A percentile compares a stretch with the other conserved stretches of the same genome.
Conservation (phyloP, 2,329 filamentous ascomycete species). For the Neurospora crassa region DNA sequence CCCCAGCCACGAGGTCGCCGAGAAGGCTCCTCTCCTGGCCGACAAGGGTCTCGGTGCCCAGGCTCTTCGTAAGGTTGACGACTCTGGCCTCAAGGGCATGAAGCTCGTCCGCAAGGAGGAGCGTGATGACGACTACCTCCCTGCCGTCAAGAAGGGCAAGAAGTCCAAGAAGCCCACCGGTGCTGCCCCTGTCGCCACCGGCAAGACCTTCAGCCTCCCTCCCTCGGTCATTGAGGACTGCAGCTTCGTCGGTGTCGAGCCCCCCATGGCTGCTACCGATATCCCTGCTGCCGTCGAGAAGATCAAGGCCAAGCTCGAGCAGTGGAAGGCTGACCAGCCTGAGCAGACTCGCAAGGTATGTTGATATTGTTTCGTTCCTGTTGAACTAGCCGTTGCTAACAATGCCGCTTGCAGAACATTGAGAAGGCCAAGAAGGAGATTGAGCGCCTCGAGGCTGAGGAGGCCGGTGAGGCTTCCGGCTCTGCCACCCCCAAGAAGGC, state of each 20-base stretch:
- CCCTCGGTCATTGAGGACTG: slow-evolving; percentile 90
- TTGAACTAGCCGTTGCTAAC: slow-evolving; percentile 4
- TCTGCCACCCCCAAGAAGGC: slow-evolving; percentile 37
- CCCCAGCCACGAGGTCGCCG: slow-evolving; percentile 54
- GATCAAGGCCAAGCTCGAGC: slow-evolving; percentile 80
- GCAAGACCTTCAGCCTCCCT: slow-evolving; percentile 68
- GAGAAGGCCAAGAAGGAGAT: slow-evolving; percentile 96
- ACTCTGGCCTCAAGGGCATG: slow-evolving; percentile 74
- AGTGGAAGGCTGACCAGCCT: slow-evolving; percentile 88
- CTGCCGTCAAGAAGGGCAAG: slow-evolving; percentile 75
- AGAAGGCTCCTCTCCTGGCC: slow-evolving; percentile 55
- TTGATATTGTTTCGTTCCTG: slow-evolving; percentile 11
- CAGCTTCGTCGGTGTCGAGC: slow-evolving; percentile 71
- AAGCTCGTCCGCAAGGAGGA: slow-evolving; percentile 79
- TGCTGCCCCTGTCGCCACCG: slow-evolving; percentile 34
- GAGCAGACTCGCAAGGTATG: slow-evolving; percentile 83
- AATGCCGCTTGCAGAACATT: slow-evolving; percentile 59
- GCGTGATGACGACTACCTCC: slow-evolving; percentile 77
- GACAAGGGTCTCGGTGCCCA: slow-evolving; percentile 69
- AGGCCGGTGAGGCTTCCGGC: slow-evolving; percentile 34
- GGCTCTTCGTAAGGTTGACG: slow-evolving; percentile 75
- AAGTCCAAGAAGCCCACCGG: slow-evolving; percentile 68
- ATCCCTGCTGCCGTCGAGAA: slow-evolving; percentile 75
- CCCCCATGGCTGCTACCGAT: slow-evolving; percentile 77
- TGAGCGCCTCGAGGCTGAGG: slow-evolving; percentile 68